A percentile compares a stretch with the other conserved stretches of the same genome.
phyloP scores from a whole-genome alignment of 257 asterid genomes.

The Petrea volubilis region DNA sequence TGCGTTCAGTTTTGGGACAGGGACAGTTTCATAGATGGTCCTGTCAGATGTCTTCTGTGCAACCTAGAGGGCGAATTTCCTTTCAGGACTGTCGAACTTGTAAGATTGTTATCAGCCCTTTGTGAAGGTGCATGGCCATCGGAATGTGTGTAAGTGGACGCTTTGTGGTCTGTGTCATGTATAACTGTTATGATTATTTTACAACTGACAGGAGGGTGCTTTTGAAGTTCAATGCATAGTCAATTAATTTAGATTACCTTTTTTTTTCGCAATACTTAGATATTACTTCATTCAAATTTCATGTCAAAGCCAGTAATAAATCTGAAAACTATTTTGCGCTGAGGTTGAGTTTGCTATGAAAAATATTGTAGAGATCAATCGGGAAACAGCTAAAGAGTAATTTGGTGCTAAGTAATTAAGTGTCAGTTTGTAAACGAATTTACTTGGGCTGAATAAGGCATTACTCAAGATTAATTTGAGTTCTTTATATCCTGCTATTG shows the following conservation, averaged over 20 bases:
- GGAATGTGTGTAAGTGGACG: constrained; percentile 86
- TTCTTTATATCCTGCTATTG: too few relatives aligned
- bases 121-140: constrained; percentile 94
- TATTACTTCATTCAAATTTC: not conserved
- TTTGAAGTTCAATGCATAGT: not conserved
- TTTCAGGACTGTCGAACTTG: constrained; percentile 58
- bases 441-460: too few relatives aligned
- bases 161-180: constrained; percentile 1
- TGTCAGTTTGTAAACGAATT: too few relatives aligned
- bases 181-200: not conserved
- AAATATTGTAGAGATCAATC: not conserved
- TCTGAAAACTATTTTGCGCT: not conserved
- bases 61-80: constrained; percentile 95
- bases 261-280: constrained; percentile 6
- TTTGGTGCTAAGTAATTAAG: too few relatives aligned
- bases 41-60: constrained; percentile 86
- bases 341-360: constrained; percentile 10
- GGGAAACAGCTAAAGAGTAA: too few relatives aligned
- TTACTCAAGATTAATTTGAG: too few relatives aligned
- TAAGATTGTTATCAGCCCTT: constrained; percentile 75
- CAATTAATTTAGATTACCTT: not conserved
- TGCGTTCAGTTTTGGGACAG: constrained; percentile 95
- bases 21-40: constrained; percentile 89
- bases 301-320: not conserved
- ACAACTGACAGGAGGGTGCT: not conserved